Base-by-base conservation (phyloP, 345 rosid genomes). In the Eucalyptus polyanthemos region DNA sequence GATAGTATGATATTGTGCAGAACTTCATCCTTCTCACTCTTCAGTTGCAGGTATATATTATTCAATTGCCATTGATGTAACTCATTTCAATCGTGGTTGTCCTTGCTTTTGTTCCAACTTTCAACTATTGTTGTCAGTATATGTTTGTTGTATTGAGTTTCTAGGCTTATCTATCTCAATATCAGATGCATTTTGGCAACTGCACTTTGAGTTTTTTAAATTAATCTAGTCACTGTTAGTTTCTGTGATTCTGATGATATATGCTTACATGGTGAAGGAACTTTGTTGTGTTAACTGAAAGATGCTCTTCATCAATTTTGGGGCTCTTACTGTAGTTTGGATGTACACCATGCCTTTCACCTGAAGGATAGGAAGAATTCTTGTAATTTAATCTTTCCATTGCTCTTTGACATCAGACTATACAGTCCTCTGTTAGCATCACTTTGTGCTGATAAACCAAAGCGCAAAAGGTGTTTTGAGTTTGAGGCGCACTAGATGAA, bases 1-100 rank as follows among this genome's bases (percentile, higher is more conserved):
- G 95, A 60, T 91, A 93, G 92, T 95, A 93, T 89, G 94, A 93
- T 50, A 93, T 93, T 91, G 94, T 93, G 67, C 90, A 92, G 86
- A 93, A 92, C 80, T 93, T 93, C 90, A 89, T 93, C 89, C 95
- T 93, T 83, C 93, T 89, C 86, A 93, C 93, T 15, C 94, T 93
- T 65, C 94, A 92, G 92, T 89, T 93, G 88, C 94, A 95, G 95
- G 97, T 95, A 91, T 83, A 81, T 88, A n/a, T 50, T 50, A 37
- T 49, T 42, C 44, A 11, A 34, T 67, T 40, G 67, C 62, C 50
- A 14, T 42, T 49, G 27, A 16, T 69, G 21, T 67, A 50, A 49
- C 62, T 85, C 86, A 58, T 37, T 17, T 29, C 54, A 7, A 13
- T 14, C 7, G 29, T 34, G n/a, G 31, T 10, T 65, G 85, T 85